Evolutionary conservation across 129 eudicot genomes (phyloP).

Genomic region (Pulicaria dysenterica): DNA sequence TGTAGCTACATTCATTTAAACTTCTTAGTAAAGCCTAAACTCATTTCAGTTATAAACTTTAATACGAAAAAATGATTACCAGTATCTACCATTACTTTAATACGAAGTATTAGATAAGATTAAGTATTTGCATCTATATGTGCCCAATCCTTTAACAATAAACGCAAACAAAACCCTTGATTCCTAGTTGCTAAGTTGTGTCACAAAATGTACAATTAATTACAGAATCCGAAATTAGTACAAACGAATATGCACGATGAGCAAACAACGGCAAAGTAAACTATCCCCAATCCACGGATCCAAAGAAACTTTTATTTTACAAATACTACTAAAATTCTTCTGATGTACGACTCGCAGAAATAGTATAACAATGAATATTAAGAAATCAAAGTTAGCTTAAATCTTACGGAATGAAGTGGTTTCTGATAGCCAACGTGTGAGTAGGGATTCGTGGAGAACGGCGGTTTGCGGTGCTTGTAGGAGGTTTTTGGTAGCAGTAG

Average conservation of each 20-base stretch:
- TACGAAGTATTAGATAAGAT: conserved; percentile 1
- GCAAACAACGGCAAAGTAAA: neutral
- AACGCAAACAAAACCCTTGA: conserved; percentile 13
- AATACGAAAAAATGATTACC: neutral
- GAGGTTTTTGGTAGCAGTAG: conserved; percentile 29
- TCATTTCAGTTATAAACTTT: conserved; percentile 8
- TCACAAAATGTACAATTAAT: neutral
- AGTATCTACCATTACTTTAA: neutral
- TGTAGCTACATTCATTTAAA: neutral
- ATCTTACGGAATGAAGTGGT: conserved; percentile 23
- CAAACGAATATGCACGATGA: conserved; percentile 13
- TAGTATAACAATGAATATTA: conserved; percentile 1
- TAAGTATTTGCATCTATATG: neutral
- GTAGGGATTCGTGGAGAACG: conserved; percentile 19
- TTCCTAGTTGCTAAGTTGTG: conserved; percentile 17
- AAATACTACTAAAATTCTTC: conserved; percentile 18
- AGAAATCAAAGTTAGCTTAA: neutral
- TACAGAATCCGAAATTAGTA: conserved; percentile 14
- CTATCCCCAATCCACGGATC: conserved; percentile 38
- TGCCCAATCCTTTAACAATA: conserved; percentile 13
- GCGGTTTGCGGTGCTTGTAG: conserved; percentile 27
- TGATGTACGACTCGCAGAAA: conserved; percentile 24
- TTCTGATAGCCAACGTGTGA: conserved; percentile 3
- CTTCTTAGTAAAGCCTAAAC: neutral
- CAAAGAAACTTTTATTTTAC: conserved; percentile 16